phyloP scores from a whole-genome alignment of 2,329 filamentous ascomycete genomes.

The Botryotinia narcissicola region DNA sequence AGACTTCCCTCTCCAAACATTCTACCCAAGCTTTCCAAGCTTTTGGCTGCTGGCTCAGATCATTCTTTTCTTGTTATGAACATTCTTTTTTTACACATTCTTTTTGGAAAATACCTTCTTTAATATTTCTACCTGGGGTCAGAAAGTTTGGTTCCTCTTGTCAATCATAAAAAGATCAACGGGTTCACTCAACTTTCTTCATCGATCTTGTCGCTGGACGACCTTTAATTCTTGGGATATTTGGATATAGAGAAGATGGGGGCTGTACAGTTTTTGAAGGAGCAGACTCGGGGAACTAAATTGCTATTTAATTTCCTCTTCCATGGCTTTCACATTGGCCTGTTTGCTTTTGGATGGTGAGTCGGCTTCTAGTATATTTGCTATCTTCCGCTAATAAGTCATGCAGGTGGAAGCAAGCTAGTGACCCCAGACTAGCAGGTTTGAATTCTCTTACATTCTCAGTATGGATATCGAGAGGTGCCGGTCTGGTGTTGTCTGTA shows the following conservation, averaged over 20 bases:
- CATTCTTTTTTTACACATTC: slow-evolving; percentile 35
- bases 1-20: slow-evolving; percentile 44
- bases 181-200: not conserved
- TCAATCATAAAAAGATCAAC: not conserved
- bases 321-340: slow-evolving; percentile 71
- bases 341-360: slow-evolving; percentile 88
- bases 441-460: slow-evolving; percentile 83
- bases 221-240: slow-evolving; percentile 44
- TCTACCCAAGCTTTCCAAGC: slow-evolving; percentile 19
- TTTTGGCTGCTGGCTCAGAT: slow-evolving; percentile 57
- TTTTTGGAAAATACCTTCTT: slow-evolving; percentile 31
- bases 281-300: slow-evolving; percentile 69
- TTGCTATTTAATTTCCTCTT: slow-evolving; percentile 78
- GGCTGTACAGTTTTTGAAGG: slow-evolving; percentile 44
- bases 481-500: slow-evolving; percentile 78
- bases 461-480: slow-evolving; percentile 94
- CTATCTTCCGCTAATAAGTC: not conserved
- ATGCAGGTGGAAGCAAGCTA: slow-evolving; percentile 72
- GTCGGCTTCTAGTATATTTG: slow-evolving; percentile 35
- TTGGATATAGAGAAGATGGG: slow-evolving; percentile 32
- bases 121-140: slow-evolving; percentile 26
- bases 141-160: not conserved
- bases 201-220: slow-evolving; percentile 53
- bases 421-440: slow-evolving; percentile 64
- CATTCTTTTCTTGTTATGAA: slow-evolving; percentile 44